These are phyloP conservation scores for Urochloa ruziziensis DNA, from an alignment of 176 grass and related monocot genomes.

Conservation along the genomic window DNA sequence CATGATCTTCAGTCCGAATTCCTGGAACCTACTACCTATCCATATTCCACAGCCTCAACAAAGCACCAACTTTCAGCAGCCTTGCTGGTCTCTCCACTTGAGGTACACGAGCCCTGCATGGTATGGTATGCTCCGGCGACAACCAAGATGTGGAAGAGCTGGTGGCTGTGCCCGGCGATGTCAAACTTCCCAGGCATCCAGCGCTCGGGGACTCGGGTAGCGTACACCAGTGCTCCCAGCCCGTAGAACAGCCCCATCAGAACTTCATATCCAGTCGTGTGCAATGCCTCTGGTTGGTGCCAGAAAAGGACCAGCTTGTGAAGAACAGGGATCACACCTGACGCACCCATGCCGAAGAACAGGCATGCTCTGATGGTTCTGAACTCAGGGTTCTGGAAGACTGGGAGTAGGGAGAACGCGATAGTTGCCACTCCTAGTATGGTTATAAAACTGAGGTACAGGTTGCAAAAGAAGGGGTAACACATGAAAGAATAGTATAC, in stretches of 20 bases:
- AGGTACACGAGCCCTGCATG: conserved; percentile 76
- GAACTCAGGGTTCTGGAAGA: conserved; percentile 80
- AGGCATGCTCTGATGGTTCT: conserved; percentile 66
- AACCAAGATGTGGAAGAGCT: conserved; percentile 83
- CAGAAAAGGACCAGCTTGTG: conserved; percentile 74
- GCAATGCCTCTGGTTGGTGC: conserved; percentile 70
- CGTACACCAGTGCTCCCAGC: conserved; percentile 76
- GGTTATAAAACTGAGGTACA: conserved; percentile 83
- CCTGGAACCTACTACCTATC: conserved; percentile 3
- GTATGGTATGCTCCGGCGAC: conserved; percentile 90
- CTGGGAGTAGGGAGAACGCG: conserved; percentile 64
- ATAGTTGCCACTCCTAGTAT: conserved; percentile 69
- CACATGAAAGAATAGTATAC: conserved; percentile 96
- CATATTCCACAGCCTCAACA: neutral
- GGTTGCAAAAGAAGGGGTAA: conserved; percentile 84
- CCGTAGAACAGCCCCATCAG: conserved; percentile 87
- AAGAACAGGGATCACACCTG: conserved; percentile 74
- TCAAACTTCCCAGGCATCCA: conserved; percentile 98
- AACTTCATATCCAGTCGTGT: conserved; percentile 80
- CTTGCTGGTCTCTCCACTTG: conserved; percentile 75
- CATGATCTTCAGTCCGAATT: neutral
- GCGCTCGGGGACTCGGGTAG: conserved; percentile 75
- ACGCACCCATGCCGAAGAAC: conserved; percentile 88
- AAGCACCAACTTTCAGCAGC: conserved; percentile 44
- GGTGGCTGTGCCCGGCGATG: conserved; percentile 87